Evolutionary conservation across 1,284 basidiomycete species (phyloP), one percentile per base, ranked within the genome.

Genomic region (Tremellales sp.): DNA sequence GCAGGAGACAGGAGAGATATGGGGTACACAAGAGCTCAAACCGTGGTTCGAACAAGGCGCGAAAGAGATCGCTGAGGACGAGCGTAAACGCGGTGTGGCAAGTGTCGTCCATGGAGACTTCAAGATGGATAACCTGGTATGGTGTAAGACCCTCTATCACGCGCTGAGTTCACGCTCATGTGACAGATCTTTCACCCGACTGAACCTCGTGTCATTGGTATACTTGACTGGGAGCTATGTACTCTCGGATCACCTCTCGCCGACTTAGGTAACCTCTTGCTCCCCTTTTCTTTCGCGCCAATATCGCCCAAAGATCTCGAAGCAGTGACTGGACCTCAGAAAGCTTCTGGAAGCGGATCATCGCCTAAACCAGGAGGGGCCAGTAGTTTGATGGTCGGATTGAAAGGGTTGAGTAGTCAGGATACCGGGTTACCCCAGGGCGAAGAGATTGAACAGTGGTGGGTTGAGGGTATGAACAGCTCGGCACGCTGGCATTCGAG

Each of bases 181-280:
- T 33, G 10, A 33, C 41, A 67, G 62, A 82, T 97, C 54, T 97
- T 92, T 75, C 92, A 97, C 66, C 87, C 88, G 0, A 91, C 85
- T 2, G 85, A 96, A 73, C 89, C 92, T 51, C 78, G 82, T 40
- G 91, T 97, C 2, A 92, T 97, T 61, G 93, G 89, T 2, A 90
- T 97, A 39, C 76, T 97, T 43, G 93, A 97, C 70, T 97, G 93
- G 93, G 93, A 97, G 68, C 76, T 97, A 33, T 93, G 89, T 63
- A 97, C 94, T 1, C 79, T 96, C 15, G 90, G 90, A 7, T 89
- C 85, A 62, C 86, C 87, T 26, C 80, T 96, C 1, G 88, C 88
- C n/a, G 93, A 97, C 68, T 78, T 97, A 2, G 90, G 83, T 2
- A 97, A 97, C 73, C 75, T 97, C 43, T 85, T 89, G 0, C 83